These are phyloP conservation scores for Podospora tetraspora DNA, from an alignment of 495 filamentous ascomycete genomes.

Conservation along the genomic window DNA sequence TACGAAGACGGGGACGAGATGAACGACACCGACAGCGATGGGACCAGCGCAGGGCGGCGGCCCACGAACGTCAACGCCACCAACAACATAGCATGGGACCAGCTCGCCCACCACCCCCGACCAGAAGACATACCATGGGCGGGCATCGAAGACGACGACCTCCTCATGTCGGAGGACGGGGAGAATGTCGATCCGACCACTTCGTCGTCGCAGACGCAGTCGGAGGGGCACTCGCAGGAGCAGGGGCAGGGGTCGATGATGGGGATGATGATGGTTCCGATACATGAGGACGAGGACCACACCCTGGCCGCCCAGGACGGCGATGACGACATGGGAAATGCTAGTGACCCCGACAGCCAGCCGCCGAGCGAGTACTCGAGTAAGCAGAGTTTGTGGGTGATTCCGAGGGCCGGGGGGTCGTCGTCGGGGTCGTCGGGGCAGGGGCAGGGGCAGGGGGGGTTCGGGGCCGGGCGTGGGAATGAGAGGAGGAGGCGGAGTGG, in stretches of 20 bases:
- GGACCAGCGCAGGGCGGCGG: background rate
- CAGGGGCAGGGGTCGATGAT: background rate
- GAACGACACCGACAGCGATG: conserved; percentile 30
- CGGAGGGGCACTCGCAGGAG: background rate
- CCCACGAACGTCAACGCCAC: conserved; percentile 10
- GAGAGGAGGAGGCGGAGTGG: background rate
- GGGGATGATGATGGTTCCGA: conserved; percentile 5
- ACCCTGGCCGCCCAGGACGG: background rate
- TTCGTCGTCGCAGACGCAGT: background rate
- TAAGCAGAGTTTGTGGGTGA: conserved; percentile 14
- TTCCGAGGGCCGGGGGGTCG: background rate
- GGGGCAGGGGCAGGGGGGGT: background rate
- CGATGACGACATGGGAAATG: conserved; percentile 10
- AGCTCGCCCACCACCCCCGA: conserved; percentile 10
- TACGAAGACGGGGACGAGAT: conserved; percentile 33
- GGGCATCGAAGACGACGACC: conserved; percentile 36
- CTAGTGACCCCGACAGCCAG: conserved; percentile 17
- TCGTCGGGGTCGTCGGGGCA: background rate
- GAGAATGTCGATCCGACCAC: conserved; percentile 38
- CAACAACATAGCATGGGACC: conserved; percentile 6
- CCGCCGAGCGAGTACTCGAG: conserved; percentile 32
- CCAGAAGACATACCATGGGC: conserved; percentile 43
- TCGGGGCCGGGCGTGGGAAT: background rate
- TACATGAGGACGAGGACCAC: conserved; percentile 22
- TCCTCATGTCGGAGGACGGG: conserved; percentile 26